Evolutionary conservation across 495 filamentous ascomycete genomes (phyloP).

Genomic region (Talaromyces adpressus): DNA sequence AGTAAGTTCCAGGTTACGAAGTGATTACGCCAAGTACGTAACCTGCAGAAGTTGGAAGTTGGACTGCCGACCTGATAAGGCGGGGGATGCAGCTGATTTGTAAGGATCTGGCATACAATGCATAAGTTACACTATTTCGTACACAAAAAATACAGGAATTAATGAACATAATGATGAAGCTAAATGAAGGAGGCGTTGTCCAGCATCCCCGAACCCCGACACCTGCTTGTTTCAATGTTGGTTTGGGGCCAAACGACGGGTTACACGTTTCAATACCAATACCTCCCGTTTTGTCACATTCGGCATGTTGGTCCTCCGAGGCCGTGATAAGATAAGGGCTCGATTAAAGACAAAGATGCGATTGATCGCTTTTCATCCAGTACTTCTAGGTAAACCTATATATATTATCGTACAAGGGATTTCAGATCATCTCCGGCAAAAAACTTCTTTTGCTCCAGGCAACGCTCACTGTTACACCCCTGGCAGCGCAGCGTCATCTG

Average conservation of each 20-base stretch:
- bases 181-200: background rate
- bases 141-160: background rate
- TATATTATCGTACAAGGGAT: constrained; percentile 28
- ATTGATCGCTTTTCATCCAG: background rate
- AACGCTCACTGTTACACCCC: constrained; percentile 85
- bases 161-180: background rate
- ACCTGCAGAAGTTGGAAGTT: background rate
- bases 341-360: too few relatives aligned
- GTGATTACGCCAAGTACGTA: background rate
- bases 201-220: background rate
- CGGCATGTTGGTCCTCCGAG: background rate
- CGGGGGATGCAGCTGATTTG: background rate
- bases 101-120: background rate
- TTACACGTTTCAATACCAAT: background rate
- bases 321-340: background rate
- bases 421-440: constrained; percentile 51
- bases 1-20: background rate
- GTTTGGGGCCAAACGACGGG: background rate
- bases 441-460: constrained; percentile 86
- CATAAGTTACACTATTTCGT: background rate
- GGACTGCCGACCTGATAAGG: background rate
- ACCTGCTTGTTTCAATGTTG: background rate
- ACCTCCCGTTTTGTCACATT: background rate
- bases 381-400: background rate
- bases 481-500: constrained; percentile 94